phyloP scores from a whole-genome alignment of 2,329 filamentous ascomycete species.

The Pseudonectria buxi region DNA sequence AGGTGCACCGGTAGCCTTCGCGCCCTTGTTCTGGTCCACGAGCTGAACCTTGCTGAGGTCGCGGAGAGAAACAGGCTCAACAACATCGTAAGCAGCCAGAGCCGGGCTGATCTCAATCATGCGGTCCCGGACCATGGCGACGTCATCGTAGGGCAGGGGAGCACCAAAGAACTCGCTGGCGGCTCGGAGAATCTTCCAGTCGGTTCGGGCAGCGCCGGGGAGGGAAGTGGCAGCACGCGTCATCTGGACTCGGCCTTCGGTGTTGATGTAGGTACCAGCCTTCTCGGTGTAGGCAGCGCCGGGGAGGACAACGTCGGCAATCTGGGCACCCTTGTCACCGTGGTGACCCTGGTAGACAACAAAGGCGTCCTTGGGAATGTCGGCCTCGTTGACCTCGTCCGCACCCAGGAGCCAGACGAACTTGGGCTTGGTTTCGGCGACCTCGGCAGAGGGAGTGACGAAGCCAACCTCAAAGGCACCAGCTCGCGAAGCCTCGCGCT shows the following conservation, averaged over 20 bases:
- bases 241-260: slow-evolving; percentile 92
- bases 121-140: slow-evolving; percentile 80
- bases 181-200: slow-evolving; percentile 98
- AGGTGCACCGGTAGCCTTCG: slow-evolving; percentile 62
- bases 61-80: slow-evolving; percentile 71
- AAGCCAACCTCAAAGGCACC: slow-evolving; percentile 97
- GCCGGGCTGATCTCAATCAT: slow-evolving; percentile 94
- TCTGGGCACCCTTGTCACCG: slow-evolving; percentile 85
- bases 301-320: slow-evolving; percentile 89
- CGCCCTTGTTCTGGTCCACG: slow-evolving; percentile 91
- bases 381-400: slow-evolving; percentile 77
- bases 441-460: slow-evolving; percentile 72
- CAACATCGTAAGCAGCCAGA: slow-evolving; percentile 80
- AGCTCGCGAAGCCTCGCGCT: slow-evolving; percentile 83
- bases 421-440: slow-evolving; percentile 82
- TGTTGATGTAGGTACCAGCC: slow-evolving; percentile 93
- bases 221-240: slow-evolving; percentile 83
- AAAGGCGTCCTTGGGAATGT: slow-evolving; percentile 93
- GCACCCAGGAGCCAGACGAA: slow-evolving; percentile 95
- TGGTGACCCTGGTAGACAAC: slow-evolving; percentile 98
- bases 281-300: slow-evolving; percentile 97
- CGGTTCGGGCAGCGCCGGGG: slow-evolving; percentile 82
- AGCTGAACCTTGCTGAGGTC: slow-evolving; percentile 87
- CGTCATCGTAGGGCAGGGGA: slow-evolving; percentile 86
- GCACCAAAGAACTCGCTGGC: slow-evolving; percentile 83